Percentiles rank a stretch among this genome's conserved stretches.
These are phyloP conservation scores for Kingdonia uniflora DNA, from an alignment of 164 flowering plant genomes.

Conservation along the genomic window DNA sequence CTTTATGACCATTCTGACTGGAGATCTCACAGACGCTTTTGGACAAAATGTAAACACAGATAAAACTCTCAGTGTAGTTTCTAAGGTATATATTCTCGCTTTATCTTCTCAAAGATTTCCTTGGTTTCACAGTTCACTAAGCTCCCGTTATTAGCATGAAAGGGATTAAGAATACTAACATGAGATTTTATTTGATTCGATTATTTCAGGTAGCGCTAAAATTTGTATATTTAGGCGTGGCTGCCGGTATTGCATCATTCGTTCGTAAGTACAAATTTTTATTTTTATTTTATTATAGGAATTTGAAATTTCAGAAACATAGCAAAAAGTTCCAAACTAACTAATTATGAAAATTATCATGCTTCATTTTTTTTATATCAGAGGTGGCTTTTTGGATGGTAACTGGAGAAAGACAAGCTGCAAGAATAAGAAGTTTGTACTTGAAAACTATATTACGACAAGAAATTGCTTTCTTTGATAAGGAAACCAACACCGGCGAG, in stretches of 20 bases:
- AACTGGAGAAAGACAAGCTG: conserved; percentile 64
- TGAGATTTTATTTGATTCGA: neutral
- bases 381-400: conserved; percentile 70
- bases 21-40: conserved; percentile 36
- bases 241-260: conserved; percentile 37
- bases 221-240: conserved; percentile 48
- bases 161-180: neutral
- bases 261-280: conserved; percentile 36
- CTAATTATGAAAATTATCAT: neutral
- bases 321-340: neutral
- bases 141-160: too few species aligned
- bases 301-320: neutral
- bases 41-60: conserved; percentile 24
- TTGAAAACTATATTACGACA: conserved; percentile 52
- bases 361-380: conserved; percentile 12
- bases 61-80: conserved; percentile 22
- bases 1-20: conserved; percentile 40
- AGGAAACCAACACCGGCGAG: conserved; percentile 49
- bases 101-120: too few species aligned
- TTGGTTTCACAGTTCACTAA: too few species aligned
- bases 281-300: neutral
- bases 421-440: conserved; percentile 41
- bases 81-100: conserved; percentile 32
- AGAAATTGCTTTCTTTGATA: conserved; percentile 51
- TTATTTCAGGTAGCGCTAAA: conserved; percentile 38